A percentile compares a stretch with the other conserved stretches of the same genome.
Evolutionary conservation across 805 yeast species (phyloP).

Genomic region (Spathaspora passalidarum): DNA sequence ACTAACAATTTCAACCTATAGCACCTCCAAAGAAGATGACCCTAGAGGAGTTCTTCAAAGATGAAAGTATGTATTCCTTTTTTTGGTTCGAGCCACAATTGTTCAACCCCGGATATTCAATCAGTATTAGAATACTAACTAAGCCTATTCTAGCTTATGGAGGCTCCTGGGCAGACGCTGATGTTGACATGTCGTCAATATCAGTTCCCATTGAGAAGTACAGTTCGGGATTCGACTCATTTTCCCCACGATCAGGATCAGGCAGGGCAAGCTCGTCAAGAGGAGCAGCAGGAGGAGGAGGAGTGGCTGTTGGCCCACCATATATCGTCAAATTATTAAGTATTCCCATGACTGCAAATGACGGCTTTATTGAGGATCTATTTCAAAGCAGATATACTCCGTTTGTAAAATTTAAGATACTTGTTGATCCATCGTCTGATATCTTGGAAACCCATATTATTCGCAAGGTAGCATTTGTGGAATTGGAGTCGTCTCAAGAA

Average conservation of each 20-base stretch:
- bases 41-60: conserved; percentile 43
- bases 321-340: conserved; percentile 62
- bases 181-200: conserved; percentile 42
- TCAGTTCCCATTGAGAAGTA: conserved; percentile 41
- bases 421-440: conserved; percentile 47
- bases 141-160: conserved; percentile 31
- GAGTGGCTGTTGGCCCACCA: conserved; percentile 46
- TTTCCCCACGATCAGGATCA: conserved; percentile 2
- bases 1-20: not conserved
- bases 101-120: too few relatives aligned
- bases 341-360: conserved; percentile 54
- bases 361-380: conserved; percentile 53
- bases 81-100: too few relatives aligned
- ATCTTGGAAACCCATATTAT: conserved; percentile 35
- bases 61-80: conserved; percentile 37
- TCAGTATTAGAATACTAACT: too few relatives aligned
- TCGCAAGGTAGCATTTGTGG: conserved; percentile 63
- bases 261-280: too few relatives aligned
- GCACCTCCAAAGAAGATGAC: conserved; percentile 45
- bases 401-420: conserved; percentile 56
- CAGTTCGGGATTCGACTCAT: conserved; percentile 6
- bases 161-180: conserved; percentile 49
- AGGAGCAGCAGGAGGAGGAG: too few relatives aligned
- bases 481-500: conserved; percentile 48
- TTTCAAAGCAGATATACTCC: conserved; percentile 61